A percentile compares a stretch with the other conserved stretches of the same genome.
Evolutionary conservation across 805 yeast genomes (phyloP).

Genomic region (Pichia gijzeniarum): DNA sequence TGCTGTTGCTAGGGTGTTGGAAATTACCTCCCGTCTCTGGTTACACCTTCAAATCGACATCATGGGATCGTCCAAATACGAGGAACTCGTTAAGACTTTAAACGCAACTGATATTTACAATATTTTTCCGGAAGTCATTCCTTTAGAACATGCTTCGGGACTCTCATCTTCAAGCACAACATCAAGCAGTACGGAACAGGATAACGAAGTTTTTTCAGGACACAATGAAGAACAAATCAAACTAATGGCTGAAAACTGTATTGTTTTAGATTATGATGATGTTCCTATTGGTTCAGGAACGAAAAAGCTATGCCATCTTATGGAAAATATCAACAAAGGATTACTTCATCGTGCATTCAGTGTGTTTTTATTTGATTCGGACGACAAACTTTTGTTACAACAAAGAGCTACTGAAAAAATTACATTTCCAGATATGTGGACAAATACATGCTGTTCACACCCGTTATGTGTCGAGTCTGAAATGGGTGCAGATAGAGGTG

Average conservation of each 20-base stretch:
- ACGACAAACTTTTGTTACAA: constrained; percentile 74
- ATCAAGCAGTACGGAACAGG: constrained; percentile 24
- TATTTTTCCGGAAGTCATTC: constrained; percentile 63
- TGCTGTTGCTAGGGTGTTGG: too few species aligned
- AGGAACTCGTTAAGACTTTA: constrained; percentile 48
- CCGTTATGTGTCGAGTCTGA: constrained; percentile 83
- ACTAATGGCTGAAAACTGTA: constrained; percentile 94
- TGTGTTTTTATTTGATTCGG: constrained; percentile 81
- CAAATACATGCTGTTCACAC: constrained; percentile 98
- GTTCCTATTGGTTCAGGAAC: constrained; percentile 88
- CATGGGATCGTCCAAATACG: constrained; percentile 30
- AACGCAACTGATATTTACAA: constrained; percentile 43
- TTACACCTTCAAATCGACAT: background rate
- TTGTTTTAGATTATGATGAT: constrained; percentile 85
- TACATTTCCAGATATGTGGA: constrained; percentile 96
- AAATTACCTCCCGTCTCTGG: too few species aligned
- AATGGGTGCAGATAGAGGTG: constrained; percentile 46
- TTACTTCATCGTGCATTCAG: constrained; percentile 93
- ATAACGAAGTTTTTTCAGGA: constrained; percentile 57
- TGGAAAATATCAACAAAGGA: constrained; percentile 82
- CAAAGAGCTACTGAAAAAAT: constrained; percentile 96
- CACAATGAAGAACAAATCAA: constrained; percentile 92
- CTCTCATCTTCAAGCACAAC: constrained; percentile 38
- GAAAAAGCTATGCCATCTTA: constrained; percentile 81
- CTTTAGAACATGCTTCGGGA: constrained; percentile 55